A percentile compares a stretch with the other conserved stretches of the same genome.
These are phyloP conservation scores for Medicago arabica DNA, from an alignment of 306 rosid species.

Conservation along the genomic window DNA sequence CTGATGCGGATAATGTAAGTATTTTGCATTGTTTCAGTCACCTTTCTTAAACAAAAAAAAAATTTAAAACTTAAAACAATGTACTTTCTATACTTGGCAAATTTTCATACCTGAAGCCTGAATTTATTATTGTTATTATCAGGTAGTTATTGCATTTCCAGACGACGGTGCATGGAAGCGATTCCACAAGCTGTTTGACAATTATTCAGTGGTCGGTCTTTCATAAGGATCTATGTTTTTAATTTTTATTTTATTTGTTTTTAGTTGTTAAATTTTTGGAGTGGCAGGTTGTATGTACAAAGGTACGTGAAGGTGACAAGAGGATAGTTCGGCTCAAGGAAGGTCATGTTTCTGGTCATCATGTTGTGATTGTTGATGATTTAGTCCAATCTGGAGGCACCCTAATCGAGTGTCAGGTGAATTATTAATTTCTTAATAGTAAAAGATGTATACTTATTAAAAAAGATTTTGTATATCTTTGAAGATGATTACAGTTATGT, in stretches of 20 bases:
- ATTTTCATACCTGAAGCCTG: not conserved
- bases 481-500: constrained; percentile 14
- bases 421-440: constrained; percentile 9
- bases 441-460: not conserved
- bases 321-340: constrained; percentile 95
- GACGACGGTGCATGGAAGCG: constrained; percentile 99
- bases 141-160: constrained; percentile 97
- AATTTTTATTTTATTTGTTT: no score
- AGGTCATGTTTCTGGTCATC: constrained; percentile 82
- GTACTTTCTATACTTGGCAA: constrained; percentile 7
- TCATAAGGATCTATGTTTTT: constrained; percentile 32
- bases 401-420: constrained; percentile 93
- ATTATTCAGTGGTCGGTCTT: constrained; percentile 69
- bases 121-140: constrained; percentile 40
- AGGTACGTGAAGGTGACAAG: constrained; percentile 83
- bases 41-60: constrained; percentile 1
- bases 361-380: constrained; percentile 96
- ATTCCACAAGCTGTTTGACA: constrained; percentile 89
- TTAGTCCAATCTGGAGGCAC: constrained; percentile 98
- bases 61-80: constrained; percentile 7
- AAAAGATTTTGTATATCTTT: constrained; percentile 7
- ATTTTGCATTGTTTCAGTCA: constrained; percentile 7
- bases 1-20: constrained; percentile 76
- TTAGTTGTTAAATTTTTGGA: no score
- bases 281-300: no score